These are phyloP conservation scores for Friedmanniomyces simplex DNA, from an alignment of 495 filamentous ascomycete genomes.

Conservation along the genomic window DNA sequence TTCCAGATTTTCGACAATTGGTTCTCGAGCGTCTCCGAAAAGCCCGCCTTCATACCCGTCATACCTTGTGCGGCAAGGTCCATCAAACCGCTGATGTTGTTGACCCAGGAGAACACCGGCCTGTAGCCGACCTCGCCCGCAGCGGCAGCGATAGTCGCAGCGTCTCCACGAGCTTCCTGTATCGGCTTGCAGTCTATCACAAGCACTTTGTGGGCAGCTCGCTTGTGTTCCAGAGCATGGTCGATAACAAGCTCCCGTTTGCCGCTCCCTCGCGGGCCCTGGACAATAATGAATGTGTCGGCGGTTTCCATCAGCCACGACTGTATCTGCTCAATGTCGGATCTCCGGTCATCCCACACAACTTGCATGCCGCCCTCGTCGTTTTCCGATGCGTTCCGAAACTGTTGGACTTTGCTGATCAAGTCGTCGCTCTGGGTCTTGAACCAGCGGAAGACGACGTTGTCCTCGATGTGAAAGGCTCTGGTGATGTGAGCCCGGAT, in stretches of 20 bases:
- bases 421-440: slow-evolving; percentile 65
- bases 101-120: slow-evolving; percentile 93
- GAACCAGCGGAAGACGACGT: slow-evolving; percentile 64
- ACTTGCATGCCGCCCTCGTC: slow-evolving; percentile 58
- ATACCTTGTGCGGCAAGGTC: slow-evolving; percentile 90
- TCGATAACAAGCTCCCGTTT: slow-evolving; percentile 81
- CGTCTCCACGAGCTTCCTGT: slow-evolving; percentile 82
- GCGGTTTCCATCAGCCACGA: slow-evolving; percentile 79
- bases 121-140: slow-evolving; percentile 82
- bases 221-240: slow-evolving; percentile 65
- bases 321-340: slow-evolving; percentile 66
- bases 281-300: slow-evolving; percentile 88
- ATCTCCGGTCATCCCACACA: slow-evolving; percentile 80
- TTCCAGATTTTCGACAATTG: slow-evolving; percentile 87
- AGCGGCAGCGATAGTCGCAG: slow-evolving; percentile 71
- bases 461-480: slow-evolving; percentile 63
- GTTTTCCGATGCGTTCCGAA: slow-evolving; percentile 1
- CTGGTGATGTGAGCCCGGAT: slow-evolving; percentile 75
- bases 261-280: slow-evolving; percentile 84
- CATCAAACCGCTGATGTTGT: slow-evolving; percentile 81
- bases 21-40: slow-evolving; percentile 85
- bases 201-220: slow-evolving; percentile 49
- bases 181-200: slow-evolving; percentile 94
- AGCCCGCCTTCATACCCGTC: slow-evolving; percentile 87
- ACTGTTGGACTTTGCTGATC: slow-evolving; percentile 42